Percentiles rank a stretch among this genome's conserved stretches.
These are phyloP conservation scores for Fusarium cyanostomum DNA, from an alignment of 2,329 filamentous ascomycete genomes.

Conservation along the genomic window DNA sequence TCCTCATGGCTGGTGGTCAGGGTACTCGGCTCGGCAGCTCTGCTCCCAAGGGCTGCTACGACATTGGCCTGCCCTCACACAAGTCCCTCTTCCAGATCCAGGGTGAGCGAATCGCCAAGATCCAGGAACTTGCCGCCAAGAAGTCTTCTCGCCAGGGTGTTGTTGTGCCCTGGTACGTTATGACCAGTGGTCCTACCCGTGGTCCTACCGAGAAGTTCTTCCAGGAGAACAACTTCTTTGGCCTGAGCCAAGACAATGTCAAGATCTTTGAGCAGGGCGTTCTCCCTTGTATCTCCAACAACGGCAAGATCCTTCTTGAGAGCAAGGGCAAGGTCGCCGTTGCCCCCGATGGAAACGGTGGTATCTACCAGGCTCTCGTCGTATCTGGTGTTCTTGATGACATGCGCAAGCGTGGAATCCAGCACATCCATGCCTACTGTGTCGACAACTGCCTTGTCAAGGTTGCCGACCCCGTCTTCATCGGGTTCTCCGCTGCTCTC, in stretches of 20 bases:
- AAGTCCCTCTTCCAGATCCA: constrained; percentile 99
- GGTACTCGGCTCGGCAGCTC: constrained; percentile 94
- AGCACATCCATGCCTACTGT: constrained; percentile 98
- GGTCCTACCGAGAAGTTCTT: constrained; percentile 95
- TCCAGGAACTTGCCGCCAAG: constrained; percentile 82
- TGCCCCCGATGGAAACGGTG: constrained; percentile 96
- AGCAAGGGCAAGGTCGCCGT: constrained; percentile 91
- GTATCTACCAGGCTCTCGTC: constrained; percentile 92
- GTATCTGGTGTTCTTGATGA: constrained; percentile 82
- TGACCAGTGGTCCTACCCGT: constrained; percentile 96
- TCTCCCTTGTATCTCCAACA: constrained; percentile 94
- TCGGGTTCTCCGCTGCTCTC: constrained; percentile 89
- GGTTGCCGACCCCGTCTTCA: constrained; percentile 95
- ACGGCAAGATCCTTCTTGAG: constrained; percentile 96
- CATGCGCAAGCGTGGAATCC: constrained; percentile 86
- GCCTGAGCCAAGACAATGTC: constrained; percentile 84
- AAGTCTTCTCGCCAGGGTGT: constrained; percentile 66
- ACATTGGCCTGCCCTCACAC: constrained; percentile 90
- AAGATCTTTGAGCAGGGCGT: constrained; percentile 97
- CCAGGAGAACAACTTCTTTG: constrained; percentile 88
- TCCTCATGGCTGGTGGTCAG: constrained; percentile 97
- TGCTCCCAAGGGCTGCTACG: constrained; percentile 95
- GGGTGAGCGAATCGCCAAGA: constrained; percentile 88
- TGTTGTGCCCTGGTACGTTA: constrained; percentile 96
- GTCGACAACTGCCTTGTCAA: constrained; percentile 99